Conservation (phyloP, 345 rosid genomes). For the Citrus hindsii region DNA sequence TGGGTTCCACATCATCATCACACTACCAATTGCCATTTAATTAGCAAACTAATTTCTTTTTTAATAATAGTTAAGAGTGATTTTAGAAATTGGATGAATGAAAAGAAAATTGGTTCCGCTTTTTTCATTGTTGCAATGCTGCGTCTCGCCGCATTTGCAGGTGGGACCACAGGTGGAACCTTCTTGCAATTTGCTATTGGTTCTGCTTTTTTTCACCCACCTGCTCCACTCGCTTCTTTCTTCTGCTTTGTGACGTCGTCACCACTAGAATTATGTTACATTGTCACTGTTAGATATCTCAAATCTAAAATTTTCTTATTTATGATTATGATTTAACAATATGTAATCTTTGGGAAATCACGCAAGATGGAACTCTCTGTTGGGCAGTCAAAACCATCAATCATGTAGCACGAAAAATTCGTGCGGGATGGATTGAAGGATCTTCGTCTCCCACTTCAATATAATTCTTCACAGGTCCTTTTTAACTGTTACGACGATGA, state of each 20-base stretch:
- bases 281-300: background rate
- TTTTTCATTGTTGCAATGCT: slow-evolving; percentile 6
- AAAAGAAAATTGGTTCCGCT: background rate
- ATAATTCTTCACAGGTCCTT: background rate
- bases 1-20: slow-evolving; percentile 32
- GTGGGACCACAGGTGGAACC: slow-evolving; percentile 26
- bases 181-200: slow-evolving; percentile 12
- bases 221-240: background rate
- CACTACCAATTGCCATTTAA: background rate
- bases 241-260: background rate
- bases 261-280: background rate
- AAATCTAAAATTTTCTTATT: background rate
- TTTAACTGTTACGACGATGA: background rate
- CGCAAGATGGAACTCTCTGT: background rate
- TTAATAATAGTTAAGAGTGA: too few species aligned
- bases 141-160: slow-evolving; percentile 44
- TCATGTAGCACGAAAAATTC: background rate
- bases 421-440: background rate
- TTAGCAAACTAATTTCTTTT: too few species aligned
- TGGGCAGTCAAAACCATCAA: background rate
- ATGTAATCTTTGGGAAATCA: too few species aligned
- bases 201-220: background rate
- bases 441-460: background rate
- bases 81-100: background rate
- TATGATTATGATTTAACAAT: too few species aligned